Evolutionary conservation across 257 asterid genomes (phyloP).

Genomic region (Cruciata laevipes): DNA sequence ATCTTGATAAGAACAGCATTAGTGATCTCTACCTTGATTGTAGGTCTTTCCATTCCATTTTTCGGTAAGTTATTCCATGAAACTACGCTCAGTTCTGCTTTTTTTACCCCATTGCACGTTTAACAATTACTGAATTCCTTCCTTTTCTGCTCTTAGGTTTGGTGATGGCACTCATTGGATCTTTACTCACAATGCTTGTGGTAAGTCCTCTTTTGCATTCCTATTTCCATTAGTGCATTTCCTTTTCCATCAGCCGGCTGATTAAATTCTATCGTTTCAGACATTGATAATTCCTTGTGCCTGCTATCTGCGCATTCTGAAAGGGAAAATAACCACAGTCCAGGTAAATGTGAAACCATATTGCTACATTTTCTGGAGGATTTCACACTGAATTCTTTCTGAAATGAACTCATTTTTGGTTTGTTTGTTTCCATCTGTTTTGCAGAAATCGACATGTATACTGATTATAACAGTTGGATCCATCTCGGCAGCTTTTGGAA

Average conservation of each 20-base stretch:
- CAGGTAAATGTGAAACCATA: conserved; percentile 45
- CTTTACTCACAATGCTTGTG: conserved; percentile 85
- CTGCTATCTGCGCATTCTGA: conserved; percentile 78
- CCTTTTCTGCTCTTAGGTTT: conserved; percentile 38
- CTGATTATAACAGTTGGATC: conserved; percentile 55
- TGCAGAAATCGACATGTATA: conserved; percentile 49
- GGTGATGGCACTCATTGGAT: conserved; percentile 85
- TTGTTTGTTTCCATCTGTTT: neutral
- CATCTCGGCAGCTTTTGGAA: conserved; percentile 55
- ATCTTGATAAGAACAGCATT: conserved; percentile 68
- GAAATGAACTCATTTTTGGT: neutral
- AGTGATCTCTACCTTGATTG: conserved; percentile 69
- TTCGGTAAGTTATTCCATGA: conserved; percentile 44
- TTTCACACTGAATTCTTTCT: neutral
- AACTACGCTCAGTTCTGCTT: neutral
- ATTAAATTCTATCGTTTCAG: conserved; percentile 25
- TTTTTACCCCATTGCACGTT: neutral
- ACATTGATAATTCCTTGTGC: conserved; percentile 84
- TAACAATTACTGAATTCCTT: neutral
- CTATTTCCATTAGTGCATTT: neutral
- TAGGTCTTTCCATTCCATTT: conserved; percentile 71
- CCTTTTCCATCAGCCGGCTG: neutral
- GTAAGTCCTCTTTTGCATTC: conserved; percentile 33
- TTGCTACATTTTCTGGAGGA: neutral
- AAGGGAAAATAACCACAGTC: conserved; percentile 40